These are phyloP conservation scores for Lentinula sp. DNA, from an alignment of 768 basidiomycete species.

Conservation along the genomic window DNA sequence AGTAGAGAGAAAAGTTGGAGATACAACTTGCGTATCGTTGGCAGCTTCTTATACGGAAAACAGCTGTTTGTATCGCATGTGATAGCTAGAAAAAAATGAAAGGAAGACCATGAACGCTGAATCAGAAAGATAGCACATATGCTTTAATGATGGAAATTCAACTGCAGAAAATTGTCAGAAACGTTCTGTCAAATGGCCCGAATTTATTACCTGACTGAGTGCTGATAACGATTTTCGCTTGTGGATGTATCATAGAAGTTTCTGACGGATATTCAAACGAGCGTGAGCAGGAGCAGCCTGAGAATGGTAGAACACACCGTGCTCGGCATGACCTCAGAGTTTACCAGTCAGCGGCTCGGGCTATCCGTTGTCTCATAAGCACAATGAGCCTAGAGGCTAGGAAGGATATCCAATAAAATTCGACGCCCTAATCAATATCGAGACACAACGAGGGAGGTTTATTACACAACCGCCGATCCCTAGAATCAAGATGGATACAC, in stretches of 20 bases:
- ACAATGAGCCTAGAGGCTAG: too few relatives aligned
- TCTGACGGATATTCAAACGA: neutral
- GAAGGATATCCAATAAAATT: too few relatives aligned
- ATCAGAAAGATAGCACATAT: neutral
- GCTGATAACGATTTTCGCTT: neutral
- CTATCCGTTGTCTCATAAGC: neutral
- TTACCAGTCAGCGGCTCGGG: neutral
- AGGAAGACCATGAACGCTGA: too few relatives aligned
- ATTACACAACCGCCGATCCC: too few relatives aligned
- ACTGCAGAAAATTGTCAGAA: neutral
- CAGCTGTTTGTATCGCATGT: too few relatives aligned
- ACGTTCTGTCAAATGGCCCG: neutral
- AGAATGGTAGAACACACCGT: neutral
- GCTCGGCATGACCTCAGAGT: neutral
- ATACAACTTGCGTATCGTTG: too few relatives aligned
- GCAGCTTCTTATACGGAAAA: too few relatives aligned
- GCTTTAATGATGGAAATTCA: neutral
- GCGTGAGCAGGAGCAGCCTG: neutral
- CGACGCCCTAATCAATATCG: too few relatives aligned
- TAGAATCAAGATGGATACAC: too few relatives aligned
- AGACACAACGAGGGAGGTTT: too few relatives aligned
- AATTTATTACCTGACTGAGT: neutral
- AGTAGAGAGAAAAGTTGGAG: neutral
- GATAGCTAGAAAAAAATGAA: too few relatives aligned
- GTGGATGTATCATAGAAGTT: neutral